These are phyloP conservation scores for Deakozyma indianensis DNA, from an alignment of 805 yeast genomes.

Conservation along the genomic window DNA sequence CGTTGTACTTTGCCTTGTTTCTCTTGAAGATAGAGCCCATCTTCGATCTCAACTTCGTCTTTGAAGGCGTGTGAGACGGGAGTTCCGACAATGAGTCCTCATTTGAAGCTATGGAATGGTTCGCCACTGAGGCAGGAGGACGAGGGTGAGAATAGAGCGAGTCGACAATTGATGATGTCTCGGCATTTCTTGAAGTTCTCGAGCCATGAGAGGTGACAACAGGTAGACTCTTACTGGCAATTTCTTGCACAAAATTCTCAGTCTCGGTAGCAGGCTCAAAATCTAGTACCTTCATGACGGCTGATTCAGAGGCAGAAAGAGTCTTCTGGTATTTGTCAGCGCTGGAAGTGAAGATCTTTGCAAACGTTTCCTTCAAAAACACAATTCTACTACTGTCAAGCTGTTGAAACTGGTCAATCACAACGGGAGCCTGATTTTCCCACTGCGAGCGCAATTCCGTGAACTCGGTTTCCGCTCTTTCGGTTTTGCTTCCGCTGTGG, in stretches of 20 bases:
- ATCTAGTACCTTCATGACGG: conserved; percentile 47
- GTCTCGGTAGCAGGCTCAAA: conserved; percentile 46
- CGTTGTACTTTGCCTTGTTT: conserved; percentile 3
- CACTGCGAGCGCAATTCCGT: conserved; percentile 33
- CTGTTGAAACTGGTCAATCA: conserved; percentile 59
- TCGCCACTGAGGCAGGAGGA: conserved; percentile 1
- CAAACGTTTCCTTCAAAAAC: conserved; percentile 47
- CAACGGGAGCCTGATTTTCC: conserved; percentile 65
- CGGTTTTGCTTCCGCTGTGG: conserved; percentile 12
- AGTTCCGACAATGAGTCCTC: conserved; percentile 3
- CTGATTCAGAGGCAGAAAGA: conserved; percentile 40
- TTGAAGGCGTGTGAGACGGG: background rate
- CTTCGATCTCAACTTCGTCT: conserved; percentile 16
- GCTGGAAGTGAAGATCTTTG: conserved; percentile 45
- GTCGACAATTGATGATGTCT: conserved; percentile 1
- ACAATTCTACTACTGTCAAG: conserved; percentile 50
- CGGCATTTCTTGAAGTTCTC: conserved; percentile 6
- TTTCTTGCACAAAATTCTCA: conserved; percentile 29
- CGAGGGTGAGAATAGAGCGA: background rate
- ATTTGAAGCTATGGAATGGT: conserved; percentile 4
- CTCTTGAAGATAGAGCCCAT: conserved; percentile 23
- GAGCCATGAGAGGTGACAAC: conserved; percentile 4
- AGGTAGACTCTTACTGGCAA: conserved; percentile 4
- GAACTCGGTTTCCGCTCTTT: conserved; percentile 20
- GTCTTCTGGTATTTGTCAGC: conserved; percentile 34